Percentiles rank a stretch among this genome's conserved stretches.
Evolutionary conservation across 2,329 filamentous ascomycete genomes (phyloP).

Genomic region (Fusarium sp.): DNA sequence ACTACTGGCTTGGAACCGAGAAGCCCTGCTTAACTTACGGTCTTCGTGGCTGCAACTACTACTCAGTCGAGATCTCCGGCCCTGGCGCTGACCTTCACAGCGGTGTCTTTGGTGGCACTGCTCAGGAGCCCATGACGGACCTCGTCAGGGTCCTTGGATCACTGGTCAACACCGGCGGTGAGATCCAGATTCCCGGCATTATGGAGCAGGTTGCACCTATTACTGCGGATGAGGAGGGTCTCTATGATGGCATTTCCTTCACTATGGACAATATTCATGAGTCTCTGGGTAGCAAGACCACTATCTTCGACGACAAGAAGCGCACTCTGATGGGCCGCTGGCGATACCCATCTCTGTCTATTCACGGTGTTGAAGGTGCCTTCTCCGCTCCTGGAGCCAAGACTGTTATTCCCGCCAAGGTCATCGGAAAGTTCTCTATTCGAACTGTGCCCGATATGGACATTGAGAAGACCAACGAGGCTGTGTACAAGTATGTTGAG

Average conservation of each 20-base stretch:
- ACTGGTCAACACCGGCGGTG: conserved; percentile 89
- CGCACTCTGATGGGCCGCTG: conserved; percentile 94
- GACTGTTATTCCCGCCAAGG: conserved; percentile 98
- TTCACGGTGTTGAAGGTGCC: conserved; percentile 95
- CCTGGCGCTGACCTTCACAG: conserved; percentile 95
- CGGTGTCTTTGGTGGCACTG: conserved; percentile 95
- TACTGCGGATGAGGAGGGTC: conserved; percentile 83
- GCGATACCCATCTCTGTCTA: conserved; percentile 91
- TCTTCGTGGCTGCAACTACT: conserved; percentile 97
- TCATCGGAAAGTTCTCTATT: conserved; percentile 98
- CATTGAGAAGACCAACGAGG: conserved; percentile 85
- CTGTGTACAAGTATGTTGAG: conserved; percentile 85
- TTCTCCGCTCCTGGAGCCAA: conserved; percentile 95
- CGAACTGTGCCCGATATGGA: conserved; percentile 98
- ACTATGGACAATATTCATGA: conserved; percentile 96
- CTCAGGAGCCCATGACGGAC: conserved; percentile 99
- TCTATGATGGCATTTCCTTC: conserved; percentile 93
- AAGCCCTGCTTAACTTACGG: conserved; percentile 98
- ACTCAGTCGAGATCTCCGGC: conserved; percentile 88
- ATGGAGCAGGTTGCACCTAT: conserved; percentile 92
- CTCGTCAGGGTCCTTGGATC: conserved; percentile 83
- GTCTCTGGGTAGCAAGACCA: conserved; percentile 88
- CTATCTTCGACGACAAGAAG: conserved; percentile 90
- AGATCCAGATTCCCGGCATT: conserved; percentile 94
- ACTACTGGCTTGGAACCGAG: conserved; percentile 99